phyloP scores from a whole-genome alignment of 108 stramenopile genomes.

The Nitzschia sp. region DNA sequence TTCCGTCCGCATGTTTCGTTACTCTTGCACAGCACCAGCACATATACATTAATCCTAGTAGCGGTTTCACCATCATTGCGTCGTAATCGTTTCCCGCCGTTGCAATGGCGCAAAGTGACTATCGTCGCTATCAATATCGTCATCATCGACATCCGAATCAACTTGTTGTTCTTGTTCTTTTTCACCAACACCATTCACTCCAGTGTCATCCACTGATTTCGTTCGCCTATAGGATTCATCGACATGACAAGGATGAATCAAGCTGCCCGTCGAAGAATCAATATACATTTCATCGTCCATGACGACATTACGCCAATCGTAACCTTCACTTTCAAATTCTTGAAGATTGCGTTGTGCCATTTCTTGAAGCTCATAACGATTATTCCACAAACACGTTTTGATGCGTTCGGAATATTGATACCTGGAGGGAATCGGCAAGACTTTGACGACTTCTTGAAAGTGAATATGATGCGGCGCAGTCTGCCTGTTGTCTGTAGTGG shows the following conservation, averaged over 20 bases:
- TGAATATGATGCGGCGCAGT: constrained; percentile 5
- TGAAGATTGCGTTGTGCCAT: constrained; percentile 48
- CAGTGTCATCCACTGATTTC: too few species aligned
- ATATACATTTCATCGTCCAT: constrained; percentile 37
- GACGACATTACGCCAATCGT: constrained; percentile 62
- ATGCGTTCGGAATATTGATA: constrained; percentile 51
- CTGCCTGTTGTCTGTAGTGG: not conserved
- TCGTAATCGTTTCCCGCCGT: not conserved
- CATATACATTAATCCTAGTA: too few species aligned
- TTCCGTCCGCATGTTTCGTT: too few species aligned
- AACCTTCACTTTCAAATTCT: constrained; percentile 62
- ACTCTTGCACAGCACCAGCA: too few species aligned
- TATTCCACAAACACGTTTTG: constrained; percentile 30
- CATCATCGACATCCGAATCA: not conserved
- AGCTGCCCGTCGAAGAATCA: constrained; percentile 1
- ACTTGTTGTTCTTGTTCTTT: not conserved
- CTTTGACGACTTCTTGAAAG: constrained; percentile 32
- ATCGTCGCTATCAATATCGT: not conserved
- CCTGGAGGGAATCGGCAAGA: constrained; percentile 50
- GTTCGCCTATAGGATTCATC: too few species aligned
- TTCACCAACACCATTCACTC: too few species aligned
- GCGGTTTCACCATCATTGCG: too few species aligned
- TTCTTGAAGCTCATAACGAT: constrained; percentile 25
- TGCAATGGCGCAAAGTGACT: not conserved
- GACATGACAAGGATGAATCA: constrained; percentile 24